Conservation (phyloP, 1,139 yeast genomes). For the Kodamaea fungicola region DNA sequence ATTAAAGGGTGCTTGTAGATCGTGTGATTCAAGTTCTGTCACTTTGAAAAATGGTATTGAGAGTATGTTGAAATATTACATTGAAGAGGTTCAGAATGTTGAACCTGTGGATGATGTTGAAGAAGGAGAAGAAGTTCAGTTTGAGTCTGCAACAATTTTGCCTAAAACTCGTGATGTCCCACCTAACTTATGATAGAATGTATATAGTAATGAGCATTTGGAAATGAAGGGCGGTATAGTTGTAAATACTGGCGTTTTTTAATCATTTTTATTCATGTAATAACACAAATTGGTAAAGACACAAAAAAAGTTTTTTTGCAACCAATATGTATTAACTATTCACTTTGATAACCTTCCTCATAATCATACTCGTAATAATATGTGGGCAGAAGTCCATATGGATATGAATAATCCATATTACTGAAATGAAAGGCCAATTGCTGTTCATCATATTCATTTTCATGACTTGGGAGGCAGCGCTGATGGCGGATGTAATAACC, state of each 20-base stretch:
- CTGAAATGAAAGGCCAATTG: conserved; percentile 3
- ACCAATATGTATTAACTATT: neutral
- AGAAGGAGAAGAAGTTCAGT: conserved; percentile 20
- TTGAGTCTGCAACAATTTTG: conserved; percentile 20
- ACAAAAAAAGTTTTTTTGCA: too few species aligned
- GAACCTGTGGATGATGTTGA: conserved; percentile 49
- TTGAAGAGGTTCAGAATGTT: conserved; percentile 71
- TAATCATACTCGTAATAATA: conserved; percentile 10
- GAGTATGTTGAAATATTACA: conserved; percentile 75
- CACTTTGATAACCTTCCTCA: conserved; percentile 8
- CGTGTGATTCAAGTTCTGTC: conserved; percentile 72
- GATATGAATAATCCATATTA: conserved; percentile 6
- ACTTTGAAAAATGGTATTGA: conserved; percentile 79
- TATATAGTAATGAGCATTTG: conserved; percentile 9
- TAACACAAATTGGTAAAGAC: too few species aligned
- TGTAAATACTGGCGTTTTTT: neutral
- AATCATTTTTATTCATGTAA: neutral
- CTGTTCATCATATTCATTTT: conserved; percentile 2
- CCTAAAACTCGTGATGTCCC: conserved; percentile 36
- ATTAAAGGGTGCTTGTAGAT: conserved; percentile 75
- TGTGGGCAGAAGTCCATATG: conserved; percentile 6
- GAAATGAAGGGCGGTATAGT: conserved; percentile 3
- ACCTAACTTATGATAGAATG: conserved; percentile 31
- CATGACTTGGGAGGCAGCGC: neutral
- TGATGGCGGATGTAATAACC: conserved; percentile 1